Conservation (phyloP, 2,329 filamentous ascomycete species). For the Zymoseptoria pseudotritici region DNA sequence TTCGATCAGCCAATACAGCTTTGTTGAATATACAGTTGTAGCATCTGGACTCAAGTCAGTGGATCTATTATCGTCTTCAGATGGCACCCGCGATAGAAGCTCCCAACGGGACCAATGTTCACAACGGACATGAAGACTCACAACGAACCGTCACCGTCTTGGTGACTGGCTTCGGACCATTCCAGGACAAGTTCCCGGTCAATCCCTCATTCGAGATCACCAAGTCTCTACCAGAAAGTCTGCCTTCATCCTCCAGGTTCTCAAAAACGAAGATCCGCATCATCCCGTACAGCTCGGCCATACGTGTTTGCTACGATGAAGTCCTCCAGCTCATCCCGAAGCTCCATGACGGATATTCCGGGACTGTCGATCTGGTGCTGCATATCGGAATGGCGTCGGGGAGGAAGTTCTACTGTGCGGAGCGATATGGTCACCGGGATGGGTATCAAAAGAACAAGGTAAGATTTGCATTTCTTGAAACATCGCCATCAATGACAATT, state of each 20-base stretch:
- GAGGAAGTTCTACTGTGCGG: slow-evolving; percentile 60
- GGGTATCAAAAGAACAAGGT: slow-evolving; percentile 53
- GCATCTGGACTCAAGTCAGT: neutral
- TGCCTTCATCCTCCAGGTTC: slow-evolving; percentile 37
- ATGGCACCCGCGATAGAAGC: neutral
- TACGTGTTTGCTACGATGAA: slow-evolving; percentile 63
- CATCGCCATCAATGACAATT: neutral
- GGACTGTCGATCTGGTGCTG: slow-evolving; percentile 56
- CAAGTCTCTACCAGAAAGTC: slow-evolving; percentile 55
- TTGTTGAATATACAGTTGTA: neutral
- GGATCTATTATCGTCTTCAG: neutral
- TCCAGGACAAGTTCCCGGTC: slow-evolving; percentile 58
- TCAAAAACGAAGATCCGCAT: slow-evolving; percentile 49
- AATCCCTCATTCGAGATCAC: slow-evolving; percentile 82
- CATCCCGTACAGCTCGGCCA: slow-evolving; percentile 55
- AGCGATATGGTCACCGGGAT: slow-evolving; percentile 62
- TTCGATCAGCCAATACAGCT: neutral
- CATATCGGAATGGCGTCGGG: slow-evolving; percentile 74
- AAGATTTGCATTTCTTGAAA: neutral
- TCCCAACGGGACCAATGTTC: neutral
- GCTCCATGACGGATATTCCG: slow-evolving; percentile 47
- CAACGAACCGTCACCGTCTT: slow-evolving; percentile 32
- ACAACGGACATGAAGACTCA: neutral
- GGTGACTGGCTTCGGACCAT: slow-evolving; percentile 49
- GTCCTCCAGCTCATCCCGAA: slow-evolving; percentile 57